Evolutionary conservation across 768 basidiomycete species (phyloP), one percentile per base, ranked within the genome.

Genomic region (Neoboletus magnificus): DNA sequence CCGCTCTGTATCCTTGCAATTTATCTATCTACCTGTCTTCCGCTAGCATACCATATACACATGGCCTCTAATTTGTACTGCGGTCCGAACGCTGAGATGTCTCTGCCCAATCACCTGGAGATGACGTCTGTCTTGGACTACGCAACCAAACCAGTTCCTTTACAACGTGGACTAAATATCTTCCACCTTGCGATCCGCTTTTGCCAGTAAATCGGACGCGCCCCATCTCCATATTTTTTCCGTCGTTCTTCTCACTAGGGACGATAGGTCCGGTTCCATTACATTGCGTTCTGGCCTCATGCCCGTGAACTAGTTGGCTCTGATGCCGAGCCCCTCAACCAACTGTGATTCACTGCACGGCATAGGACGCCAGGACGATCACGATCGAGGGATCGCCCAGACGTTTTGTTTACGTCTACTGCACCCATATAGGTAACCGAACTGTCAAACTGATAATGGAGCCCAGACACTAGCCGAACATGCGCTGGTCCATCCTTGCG

Each of bases 1-100:
- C 45, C 60, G 51, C 55, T 53, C 55, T 68, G 67, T 68, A 68
- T 66, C 63, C 35, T 36, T 70, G 58, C 54, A 16, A 57, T 35
- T 39, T 68, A 63, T 70, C 56, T 68, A 66, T 66, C 48, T 54
- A 48, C 29, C 46, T 54, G 52, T 53, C 36, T 49, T 40, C 25
- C 35, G 39, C 3, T 62, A 62, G 56, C 40, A 55, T 66, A 67
- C 54, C 35, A 48, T 57, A 58, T 39, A 50, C 56, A 46, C 20
- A 35, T 37, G 39, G n/a, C 16, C 20, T 50, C 23, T 59, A 62
- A 60, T 56, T 0, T 56, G 56, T 57, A 48, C 48, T 46, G 63
- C 66, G 66, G 35, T 46, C 47, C 46, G 57, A 48, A 53, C 58
- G 54, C 42, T 48, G 35, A 27, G 25, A 47, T 9, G 44, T 18